phyloP scores from a whole-genome alignment of 768 basidiomycete species.

The Pleurotus sapidus region DNA sequence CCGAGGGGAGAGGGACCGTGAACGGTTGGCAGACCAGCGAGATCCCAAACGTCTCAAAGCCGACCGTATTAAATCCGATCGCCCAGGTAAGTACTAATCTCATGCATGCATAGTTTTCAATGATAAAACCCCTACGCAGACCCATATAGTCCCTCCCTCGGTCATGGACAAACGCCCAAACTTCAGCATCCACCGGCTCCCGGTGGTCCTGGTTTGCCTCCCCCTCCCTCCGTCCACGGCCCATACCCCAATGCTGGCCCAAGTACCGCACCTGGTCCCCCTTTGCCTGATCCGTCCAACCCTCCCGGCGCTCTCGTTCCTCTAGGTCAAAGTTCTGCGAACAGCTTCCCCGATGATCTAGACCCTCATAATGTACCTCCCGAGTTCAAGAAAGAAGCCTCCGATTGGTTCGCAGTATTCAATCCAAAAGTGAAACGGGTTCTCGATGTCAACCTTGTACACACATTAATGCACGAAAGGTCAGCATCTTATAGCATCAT shows the following conservation, averaged over 20 bases:
- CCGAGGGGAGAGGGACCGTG: conserved; percentile 40
- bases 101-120: neutral
- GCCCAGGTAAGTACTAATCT: conserved; percentile 24
- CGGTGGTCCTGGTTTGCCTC: conserved; percentile 30
- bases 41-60: conserved; percentile 63
- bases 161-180: conserved; percentile 13
- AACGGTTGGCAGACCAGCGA: conserved; percentile 42
- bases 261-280: conserved; percentile 15
- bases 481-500: conserved; percentile 26
- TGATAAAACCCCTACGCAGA: conserved; percentile 19
- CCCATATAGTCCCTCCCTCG: conserved; percentile 35
- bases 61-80: conserved; percentile 27
- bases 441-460: conserved; percentile 73
- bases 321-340: conserved; percentile 16
- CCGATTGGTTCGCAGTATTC: conserved; percentile 86
- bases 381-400: conserved; percentile 62
- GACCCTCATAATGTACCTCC: conserved; percentile 44
- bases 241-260: conserved; percentile 13
- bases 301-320: conserved; percentile 8
- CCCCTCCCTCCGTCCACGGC: conserved; percentile 15
- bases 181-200: conserved; percentile 17
- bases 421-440: conserved; percentile 71
- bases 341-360: conserved; percentile 47
- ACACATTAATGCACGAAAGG: conserved; percentile 85
- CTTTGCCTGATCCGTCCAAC: conserved; percentile 8